Conservation (phyloP, 2,329 filamentous ascomycete species). For the Furcasterigmium furcatum region DNA sequence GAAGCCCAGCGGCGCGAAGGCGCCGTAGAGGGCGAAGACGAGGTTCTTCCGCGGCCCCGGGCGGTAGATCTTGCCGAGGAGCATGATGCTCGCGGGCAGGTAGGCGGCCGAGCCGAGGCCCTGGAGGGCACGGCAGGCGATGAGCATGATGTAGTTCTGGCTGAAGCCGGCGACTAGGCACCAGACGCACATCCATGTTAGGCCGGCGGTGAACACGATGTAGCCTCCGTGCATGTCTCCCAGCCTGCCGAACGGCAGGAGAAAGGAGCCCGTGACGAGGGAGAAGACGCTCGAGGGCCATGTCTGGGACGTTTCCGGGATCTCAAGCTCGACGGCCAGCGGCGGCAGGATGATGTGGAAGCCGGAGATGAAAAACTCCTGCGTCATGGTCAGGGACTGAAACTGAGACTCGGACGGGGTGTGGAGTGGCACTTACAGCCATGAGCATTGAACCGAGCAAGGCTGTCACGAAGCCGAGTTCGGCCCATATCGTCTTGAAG, state of each 20-base stretch:
- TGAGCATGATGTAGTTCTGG: constrained; percentile 64
- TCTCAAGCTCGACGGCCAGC: constrained; percentile 57
- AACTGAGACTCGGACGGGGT: too few relatives aligned
- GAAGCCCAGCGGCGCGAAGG: constrained; percentile 55
- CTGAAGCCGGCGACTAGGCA: constrained; percentile 69
- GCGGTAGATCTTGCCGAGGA: constrained; percentile 65
- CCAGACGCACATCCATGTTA: constrained; percentile 66
- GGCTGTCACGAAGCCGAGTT: constrained; percentile 60
- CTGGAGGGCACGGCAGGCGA: constrained; percentile 70
- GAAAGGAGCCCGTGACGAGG: constrained; percentile 49
- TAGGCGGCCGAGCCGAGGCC: constrained; percentile 72
- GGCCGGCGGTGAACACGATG: constrained; percentile 55
- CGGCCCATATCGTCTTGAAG: constrained; percentile 51
- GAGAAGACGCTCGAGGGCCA: constrained; percentile 66
- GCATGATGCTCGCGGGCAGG: constrained; percentile 66
- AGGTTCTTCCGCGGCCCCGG: constrained; percentile 71
- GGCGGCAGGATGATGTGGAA: constrained; percentile 72
- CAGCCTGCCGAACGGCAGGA: constrained; percentile 62
- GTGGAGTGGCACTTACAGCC: constrained; percentile 40
- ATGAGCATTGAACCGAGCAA: constrained; percentile 62
- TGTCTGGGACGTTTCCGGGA: constrained; percentile 56
- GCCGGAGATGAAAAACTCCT: constrained; percentile 75
- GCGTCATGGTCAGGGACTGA: constrained; percentile 1
- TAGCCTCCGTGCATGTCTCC: constrained; percentile 63
- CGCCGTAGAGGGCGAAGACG: constrained; percentile 57